Evolutionary conservation across 352 stramenopile species (phyloP), one percentile per base, ranked within the genome.

Genomic region (Phytophthora constricta): DNA sequence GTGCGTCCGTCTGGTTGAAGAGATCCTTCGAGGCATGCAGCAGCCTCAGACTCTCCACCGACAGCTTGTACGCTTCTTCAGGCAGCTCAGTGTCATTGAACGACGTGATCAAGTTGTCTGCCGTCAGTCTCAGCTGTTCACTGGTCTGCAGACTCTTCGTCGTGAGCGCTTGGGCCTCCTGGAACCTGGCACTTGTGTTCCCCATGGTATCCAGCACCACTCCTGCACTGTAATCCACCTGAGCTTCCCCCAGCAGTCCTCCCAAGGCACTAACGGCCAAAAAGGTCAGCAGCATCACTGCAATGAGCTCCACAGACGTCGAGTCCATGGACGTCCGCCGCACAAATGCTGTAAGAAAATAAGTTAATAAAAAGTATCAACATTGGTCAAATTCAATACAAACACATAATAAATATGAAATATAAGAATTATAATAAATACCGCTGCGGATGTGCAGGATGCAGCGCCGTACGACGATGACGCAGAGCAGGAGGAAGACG

Each of bases 221-320:
- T 9, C 86, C 76, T n/a, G 85, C 80, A 52, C 84, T 92, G 80
- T 95, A 95, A 69, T 95, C 84, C 26, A 93, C 83, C 51, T 95
- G 86, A 26, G 82, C 86, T 65, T 93, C 84, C 49, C 84, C 86
- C 27, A 95, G 62, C 14, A 95, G 69, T 10, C 86, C 86, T 8
- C 81, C 83, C 10, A 95, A 62, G 11, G 86, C 77, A 37, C 79
- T 91, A 50, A 95, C 79, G 7, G 86, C 86, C 42, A 92, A 72
- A 61, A 95, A 83, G 13, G 82, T 87, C 39, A 95, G 72, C 48
- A 95, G 51, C 22, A 87, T 70, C 49, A 93, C 86, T n/a, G 82
- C 84, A 53, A 84, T 68, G 28, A 95, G 76, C 65, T 95, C 86
- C 31, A 83, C 67, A 3, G 84, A 71, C 59, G 81, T 83, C 22